Conservation (phyloP, 345 rosid species). For the Salix viminalis region DNA sequence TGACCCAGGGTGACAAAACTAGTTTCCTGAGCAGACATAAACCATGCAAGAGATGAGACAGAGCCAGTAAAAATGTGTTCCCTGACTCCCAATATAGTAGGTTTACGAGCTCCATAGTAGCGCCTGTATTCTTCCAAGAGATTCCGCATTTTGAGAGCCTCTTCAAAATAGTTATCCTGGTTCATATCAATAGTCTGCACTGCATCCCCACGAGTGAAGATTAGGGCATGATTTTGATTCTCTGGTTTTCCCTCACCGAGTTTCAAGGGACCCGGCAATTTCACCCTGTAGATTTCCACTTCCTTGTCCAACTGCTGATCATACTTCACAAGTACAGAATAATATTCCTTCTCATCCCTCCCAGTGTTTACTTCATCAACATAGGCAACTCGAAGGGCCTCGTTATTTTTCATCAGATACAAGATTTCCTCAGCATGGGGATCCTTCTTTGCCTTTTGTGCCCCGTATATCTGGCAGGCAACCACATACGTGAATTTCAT, state of each 20-base stretch:
- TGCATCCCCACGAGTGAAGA: constrained; percentile 97
- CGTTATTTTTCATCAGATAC: constrained; percentile 74
- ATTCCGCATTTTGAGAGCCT: constrained; percentile 96
- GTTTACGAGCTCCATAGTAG: constrained; percentile 69
- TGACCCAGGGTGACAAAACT: constrained; percentile 82
- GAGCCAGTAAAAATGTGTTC: constrained; percentile 96
- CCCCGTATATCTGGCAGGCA: constrained; percentile 93
- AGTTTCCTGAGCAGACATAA: constrained; percentile 28
- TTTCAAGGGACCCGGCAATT: constrained; percentile 90
- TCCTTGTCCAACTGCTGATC: constrained; percentile 74
- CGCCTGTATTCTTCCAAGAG: constrained; percentile 80
- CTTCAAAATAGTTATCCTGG: constrained; percentile 97
- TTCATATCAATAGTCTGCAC: constrained; percentile 99
- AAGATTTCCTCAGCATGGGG: constrained; percentile 83
- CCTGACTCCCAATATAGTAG: constrained; percentile 89
- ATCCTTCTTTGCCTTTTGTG: constrained; percentile 87
- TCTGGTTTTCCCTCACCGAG: constrained; percentile 99
- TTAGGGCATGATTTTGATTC: constrained; percentile 94
- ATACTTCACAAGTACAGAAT: constrained; percentile 89
- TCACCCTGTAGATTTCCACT: constrained; percentile 90
- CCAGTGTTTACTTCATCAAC: constrained; percentile 73
- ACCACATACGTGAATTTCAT: constrained; percentile 94
- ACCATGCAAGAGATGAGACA: constrained; percentile 65
- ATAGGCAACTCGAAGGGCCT: constrained; percentile 93
- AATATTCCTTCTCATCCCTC: constrained; percentile 65